Evolutionary conservation across 345 rosid genomes (phyloP).

Genomic region (Brassica cretica): DNA sequence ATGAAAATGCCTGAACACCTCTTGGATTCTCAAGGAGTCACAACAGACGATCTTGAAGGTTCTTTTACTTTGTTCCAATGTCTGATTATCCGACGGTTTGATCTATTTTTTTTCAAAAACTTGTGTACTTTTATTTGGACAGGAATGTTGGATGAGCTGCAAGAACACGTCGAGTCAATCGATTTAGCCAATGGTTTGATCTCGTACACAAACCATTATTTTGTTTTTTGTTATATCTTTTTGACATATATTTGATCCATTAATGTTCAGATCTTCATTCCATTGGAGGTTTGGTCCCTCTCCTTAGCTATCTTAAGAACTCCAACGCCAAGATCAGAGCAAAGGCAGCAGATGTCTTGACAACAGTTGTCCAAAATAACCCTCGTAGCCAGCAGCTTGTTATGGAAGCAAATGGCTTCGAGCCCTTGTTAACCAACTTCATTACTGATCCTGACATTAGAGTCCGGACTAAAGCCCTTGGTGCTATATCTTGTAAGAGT

Average conservation of each 20-base stretch:
- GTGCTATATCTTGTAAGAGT: constrained; percentile 91
- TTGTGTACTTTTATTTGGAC: constrained; percentile 9
- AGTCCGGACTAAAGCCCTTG: constrained; percentile 76
- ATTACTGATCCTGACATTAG: constrained; percentile 60
- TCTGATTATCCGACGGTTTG: background rate
- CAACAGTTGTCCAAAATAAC: constrained; percentile 91
- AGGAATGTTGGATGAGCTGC: constrained; percentile 42
- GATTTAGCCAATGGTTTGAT: constrained; percentile 40
- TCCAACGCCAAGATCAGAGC: constrained; percentile 76
- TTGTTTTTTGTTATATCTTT: background rate
- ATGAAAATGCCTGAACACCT: constrained; percentile 73
- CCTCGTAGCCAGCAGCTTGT: constrained; percentile 83
- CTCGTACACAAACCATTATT: background rate
- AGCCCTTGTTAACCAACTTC: constrained; percentile 69
- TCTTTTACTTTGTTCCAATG: background rate
- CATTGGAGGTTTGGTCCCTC: constrained; percentile 86
- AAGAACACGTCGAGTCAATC: constrained; percentile 36
- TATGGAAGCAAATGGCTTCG: constrained; percentile 94
- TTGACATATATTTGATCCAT: too few relatives aligned
- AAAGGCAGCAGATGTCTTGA: constrained; percentile 83
- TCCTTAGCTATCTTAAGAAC: constrained; percentile 74
- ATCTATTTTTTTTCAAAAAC: background rate
- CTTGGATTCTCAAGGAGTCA: constrained; percentile 75
- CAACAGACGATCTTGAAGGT: constrained; percentile 78
- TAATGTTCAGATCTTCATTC: constrained; percentile 91